Evolutionary conservation across 345 rosid species (phyloP).

Genomic region (Odontarrhena argentea): DNA sequence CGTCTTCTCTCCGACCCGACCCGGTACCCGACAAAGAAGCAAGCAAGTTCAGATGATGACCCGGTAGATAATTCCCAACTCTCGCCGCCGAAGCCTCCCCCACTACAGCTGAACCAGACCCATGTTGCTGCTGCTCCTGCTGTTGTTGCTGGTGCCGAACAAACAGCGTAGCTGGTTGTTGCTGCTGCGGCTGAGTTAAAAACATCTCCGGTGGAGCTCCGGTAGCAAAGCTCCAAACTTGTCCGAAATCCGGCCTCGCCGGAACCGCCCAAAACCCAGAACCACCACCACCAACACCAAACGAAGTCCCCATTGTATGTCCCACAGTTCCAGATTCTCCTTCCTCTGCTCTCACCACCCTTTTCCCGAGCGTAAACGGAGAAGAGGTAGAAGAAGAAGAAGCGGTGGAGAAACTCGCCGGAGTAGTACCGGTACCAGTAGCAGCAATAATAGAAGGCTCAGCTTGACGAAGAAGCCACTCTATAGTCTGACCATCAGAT

Average conservation of each 20-base stretch:
- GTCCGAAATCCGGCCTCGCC: slow-evolving; percentile 70
- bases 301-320: slow-evolving; percentile 39
- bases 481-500: slow-evolving; percentile 96
- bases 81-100: slow-evolving; percentile 97
- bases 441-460: slow-evolving; percentile 97
- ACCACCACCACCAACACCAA: slow-evolving; percentile 25
- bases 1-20: slow-evolving; percentile 75
- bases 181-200: slow-evolving; percentile 55
- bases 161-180: slow-evolving; percentile 43
- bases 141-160: slow-evolving; percentile 57
- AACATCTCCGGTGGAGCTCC: slow-evolving; percentile 63
- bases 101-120: slow-evolving; percentile 43
- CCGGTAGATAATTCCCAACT: slow-evolving; percentile 77
- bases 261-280: slow-evolving; percentile 95
- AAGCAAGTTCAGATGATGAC: slow-evolving; percentile 71
- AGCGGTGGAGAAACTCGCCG: slow-evolving; percentile 82
- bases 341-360: slow-evolving; percentile 62
- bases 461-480: slow-evolving; percentile 96
- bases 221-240: slow-evolving; percentile 75
- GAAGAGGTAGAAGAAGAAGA: slow-evolving; percentile 61
- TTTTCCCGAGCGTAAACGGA: slow-evolving; percentile 86
- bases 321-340: slow-evolving; percentile 57
- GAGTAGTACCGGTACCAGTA: slow-evolving; percentile 89
- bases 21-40: slow-evolving; percentile 73
- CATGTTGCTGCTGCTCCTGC: slow-evolving; percentile 16